Conservation (phyloP, 169 alveolate species). For the Eimeria brunetti region DNA sequence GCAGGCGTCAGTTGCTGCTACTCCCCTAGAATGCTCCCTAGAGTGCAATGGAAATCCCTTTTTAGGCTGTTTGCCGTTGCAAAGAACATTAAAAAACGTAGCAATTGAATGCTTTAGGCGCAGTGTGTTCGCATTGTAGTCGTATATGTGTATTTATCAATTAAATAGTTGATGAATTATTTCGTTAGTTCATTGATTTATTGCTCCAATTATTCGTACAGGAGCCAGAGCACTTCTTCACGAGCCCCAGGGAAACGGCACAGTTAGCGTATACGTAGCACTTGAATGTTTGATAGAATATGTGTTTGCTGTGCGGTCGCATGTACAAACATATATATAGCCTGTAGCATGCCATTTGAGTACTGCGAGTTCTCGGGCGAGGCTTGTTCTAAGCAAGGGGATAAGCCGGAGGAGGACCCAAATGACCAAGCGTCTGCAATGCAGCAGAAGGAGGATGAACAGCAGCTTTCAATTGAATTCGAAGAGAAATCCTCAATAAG, state of each 20-base stretch:
- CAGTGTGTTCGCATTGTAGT: no score
- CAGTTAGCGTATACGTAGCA: background rate
- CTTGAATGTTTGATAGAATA: background rate
- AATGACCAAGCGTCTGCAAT: background rate
- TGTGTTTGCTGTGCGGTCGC: background rate
- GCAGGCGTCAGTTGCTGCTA: background rate
- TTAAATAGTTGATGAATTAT: no score
- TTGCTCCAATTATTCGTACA: no score
- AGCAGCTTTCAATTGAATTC: slow-evolving; percentile 39
- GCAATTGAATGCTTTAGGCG: no score
- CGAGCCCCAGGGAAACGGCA: background rate
- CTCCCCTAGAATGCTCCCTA: no score
- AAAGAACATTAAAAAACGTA: no score
- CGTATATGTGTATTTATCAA: no score
- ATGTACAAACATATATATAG: background rate
- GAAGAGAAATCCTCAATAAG: slow-evolving; percentile 38
- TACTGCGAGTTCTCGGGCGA: slow-evolving; percentile 72
- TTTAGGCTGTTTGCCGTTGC: background rate
- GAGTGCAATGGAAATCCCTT: no score
- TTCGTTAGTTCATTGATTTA: no score
- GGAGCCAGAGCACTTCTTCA: background rate
- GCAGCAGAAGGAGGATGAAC: slow-evolving; percentile 28
- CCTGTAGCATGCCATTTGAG: slow-evolving; percentile 63
- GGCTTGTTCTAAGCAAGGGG: slow-evolving; percentile 31
- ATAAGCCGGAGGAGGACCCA: slow-evolving; percentile 12